Conservation (phyloP, 2,329 filamentous ascomycete genomes). For the Xylaria sp. region DNA sequence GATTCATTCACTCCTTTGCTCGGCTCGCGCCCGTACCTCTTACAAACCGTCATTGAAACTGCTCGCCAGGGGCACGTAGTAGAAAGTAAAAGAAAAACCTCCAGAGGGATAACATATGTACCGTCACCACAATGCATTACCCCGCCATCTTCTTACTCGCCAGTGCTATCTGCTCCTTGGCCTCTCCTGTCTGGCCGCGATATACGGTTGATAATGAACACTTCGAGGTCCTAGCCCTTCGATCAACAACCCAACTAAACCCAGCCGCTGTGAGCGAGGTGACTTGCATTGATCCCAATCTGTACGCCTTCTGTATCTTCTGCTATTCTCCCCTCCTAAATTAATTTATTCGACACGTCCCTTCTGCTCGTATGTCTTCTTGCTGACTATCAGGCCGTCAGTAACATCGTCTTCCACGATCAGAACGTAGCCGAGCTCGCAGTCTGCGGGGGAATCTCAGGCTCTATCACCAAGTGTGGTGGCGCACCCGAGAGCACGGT, state of each 20-base stretch:
- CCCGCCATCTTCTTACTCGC: constrained; percentile 39
- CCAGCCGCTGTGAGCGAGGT: constrained; percentile 48
- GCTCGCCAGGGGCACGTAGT: too few species aligned
- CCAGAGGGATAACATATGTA: too few species aligned
- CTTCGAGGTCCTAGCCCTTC: constrained; percentile 51
- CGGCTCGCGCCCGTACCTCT: neutral
- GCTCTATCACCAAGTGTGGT: constrained; percentile 51
- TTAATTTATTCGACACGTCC: neutral
- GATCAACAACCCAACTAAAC: constrained; percentile 48
- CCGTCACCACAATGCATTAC: constrained; percentile 28
- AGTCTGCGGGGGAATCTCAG: constrained; percentile 60
- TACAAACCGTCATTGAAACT: neutral
- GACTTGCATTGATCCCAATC: constrained; percentile 48
- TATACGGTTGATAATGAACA: constrained; percentile 50
- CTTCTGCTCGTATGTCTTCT: neutral
- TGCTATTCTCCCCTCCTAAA: neutral
- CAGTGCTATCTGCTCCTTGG: constrained; percentile 40
- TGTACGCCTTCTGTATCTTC: constrained; percentile 42
- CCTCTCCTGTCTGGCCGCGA: constrained; percentile 45
- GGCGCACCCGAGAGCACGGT: constrained; percentile 51
- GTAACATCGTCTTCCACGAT: constrained; percentile 55
- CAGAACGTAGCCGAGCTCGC: constrained; percentile 53
- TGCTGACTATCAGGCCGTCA: constrained; percentile 32
- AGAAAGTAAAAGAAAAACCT: too few species aligned
- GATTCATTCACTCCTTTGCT: constrained; percentile 8